Base-by-base conservation (phyloP, 225 moss, liverwort and hornwort genomes). In the Asterella californica region DNA sequence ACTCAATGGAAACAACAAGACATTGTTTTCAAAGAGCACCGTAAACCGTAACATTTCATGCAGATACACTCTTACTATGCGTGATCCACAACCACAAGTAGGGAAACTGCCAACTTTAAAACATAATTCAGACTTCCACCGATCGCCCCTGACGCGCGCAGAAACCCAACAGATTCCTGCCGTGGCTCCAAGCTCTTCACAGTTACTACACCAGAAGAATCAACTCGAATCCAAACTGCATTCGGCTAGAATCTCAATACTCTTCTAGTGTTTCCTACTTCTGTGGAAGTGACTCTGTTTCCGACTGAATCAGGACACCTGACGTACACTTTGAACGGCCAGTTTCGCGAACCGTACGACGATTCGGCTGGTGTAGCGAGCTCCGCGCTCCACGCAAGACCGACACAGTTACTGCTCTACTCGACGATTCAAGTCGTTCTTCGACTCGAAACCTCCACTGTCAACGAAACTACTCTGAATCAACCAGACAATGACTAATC, bases 1-100 rank as follows among this genome's bases (percentile, higher is more conserved):
- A 69, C 66, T 27, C 55, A 62, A 25, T 81, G 75, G 74, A 78
- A 85, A 85, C 84, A 85, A 81, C 79, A 70, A 85, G 84, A 54
- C 24, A 70, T 81, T 81, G 78, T 85, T 81, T 76, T 81, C 84
- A 84, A 32, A 80, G 29, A 32, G 80, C 33, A 49, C 69, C 42
- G 32, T 48, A 33, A 54, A 18, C 32, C 52, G n/a, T 25, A 29
- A n/a, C 30, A 32, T 17, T 6, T 54, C 33, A 12, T 34, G 68
- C 10, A 72, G 11, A 49, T 15, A 15, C 18, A 75, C 19, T 75
- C 33, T 72, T 50, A 19, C 72, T 47, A 48, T 47, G 49, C 48
- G 8, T 69, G 38, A 69, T 72, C 72, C 45, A 29, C 27, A 42
- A 18, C 38, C 5, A 70, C 29, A 27, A 5, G 4, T 68, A 33